Percentiles rank a stretch among this genome's conserved stretches.
Evolutionary conservation across 2,329 filamentous ascomycete species (phyloP).

Genomic region (Verticillium dahliae): DNA sequence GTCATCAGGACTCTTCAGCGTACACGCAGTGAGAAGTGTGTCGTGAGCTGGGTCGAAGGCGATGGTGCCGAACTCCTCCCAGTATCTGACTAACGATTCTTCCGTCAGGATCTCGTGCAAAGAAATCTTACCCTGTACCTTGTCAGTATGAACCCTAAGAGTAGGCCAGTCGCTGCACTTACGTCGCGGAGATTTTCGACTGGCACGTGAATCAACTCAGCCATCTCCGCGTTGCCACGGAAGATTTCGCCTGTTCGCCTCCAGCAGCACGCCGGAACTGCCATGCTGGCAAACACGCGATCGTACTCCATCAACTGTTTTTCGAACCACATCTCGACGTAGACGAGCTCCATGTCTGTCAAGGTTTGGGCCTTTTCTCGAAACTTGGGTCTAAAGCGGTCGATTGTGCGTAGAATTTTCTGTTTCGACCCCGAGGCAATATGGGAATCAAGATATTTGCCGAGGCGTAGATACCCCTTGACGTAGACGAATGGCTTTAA

Average conservation of each 20-base stretch:
- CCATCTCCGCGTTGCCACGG: slow-evolving; percentile 97
- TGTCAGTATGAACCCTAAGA: slow-evolving; percentile 10
- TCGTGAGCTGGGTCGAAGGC: slow-evolving; percentile 93
- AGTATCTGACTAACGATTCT: slow-evolving; percentile 91
- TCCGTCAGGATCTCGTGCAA: slow-evolving; percentile 95
- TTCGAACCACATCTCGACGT: slow-evolving; percentile 99
- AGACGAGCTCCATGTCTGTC: slow-evolving; percentile 88
- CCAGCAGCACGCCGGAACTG: slow-evolving; percentile 96
- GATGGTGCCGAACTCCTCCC: slow-evolving; percentile 98
- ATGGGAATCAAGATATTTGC: slow-evolving; percentile 86
- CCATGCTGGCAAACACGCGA: slow-evolving; percentile 97
- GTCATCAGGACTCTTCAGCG: slow-evolving; percentile 73
- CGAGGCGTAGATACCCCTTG: slow-evolving; percentile 85
- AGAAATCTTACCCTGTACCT: slow-evolving; percentile 74
- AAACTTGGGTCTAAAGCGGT: slow-evolving; percentile 92
- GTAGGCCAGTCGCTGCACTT: slow-evolving; percentile 29
- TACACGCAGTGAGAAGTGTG: slow-evolving; percentile 89
- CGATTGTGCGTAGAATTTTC: slow-evolving; percentile 85
- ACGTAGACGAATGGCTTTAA: slow-evolving; percentile 98
- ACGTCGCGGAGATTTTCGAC: slow-evolving; percentile 89
- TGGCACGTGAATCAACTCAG: slow-evolving; percentile 86
- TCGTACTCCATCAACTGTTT: slow-evolving; percentile 95
- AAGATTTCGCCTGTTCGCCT: slow-evolving; percentile 95
- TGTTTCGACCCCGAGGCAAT: slow-evolving; percentile 77
- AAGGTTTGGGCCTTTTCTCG: slow-evolving; percentile 87